Base-by-base conservation (phyloP, 495 filamentous ascomycete genomes). In the Baudoinia panamericana region DNA sequence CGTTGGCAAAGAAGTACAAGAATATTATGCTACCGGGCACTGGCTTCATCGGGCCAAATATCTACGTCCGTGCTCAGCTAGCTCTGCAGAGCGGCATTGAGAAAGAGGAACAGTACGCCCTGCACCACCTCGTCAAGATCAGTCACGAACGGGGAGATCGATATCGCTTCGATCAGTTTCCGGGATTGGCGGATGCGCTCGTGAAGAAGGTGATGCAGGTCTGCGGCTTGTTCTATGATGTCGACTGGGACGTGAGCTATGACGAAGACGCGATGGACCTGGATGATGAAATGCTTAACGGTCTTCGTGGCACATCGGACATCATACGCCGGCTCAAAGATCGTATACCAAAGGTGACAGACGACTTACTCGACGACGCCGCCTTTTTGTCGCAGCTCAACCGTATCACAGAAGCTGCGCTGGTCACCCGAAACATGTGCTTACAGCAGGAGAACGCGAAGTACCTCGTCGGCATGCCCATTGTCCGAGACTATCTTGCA, bases 71-170 rank as follows among this genome's bases (percentile, higher is more conserved):
- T 8, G 85, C 82, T 36, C 73, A 88, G 31, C 43, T 60, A 12
- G 76, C 86, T 0, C 67, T 99, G 30, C 82, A 80, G 38, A 92
- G 83, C 20, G 75, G 77, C 0, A 75, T 93, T 19, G 67, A 71
- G 11, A 73, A 75, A 17, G 90, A 99, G 54, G 78, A 93, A 45
- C 77, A 83, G 19, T 96, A 86, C 57, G 85, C 84, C 0, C 62
- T 96, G 13, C 84, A 85, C 42, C 88, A 95, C 55, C 64, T 99
- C 10, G 87, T 96, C 42, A 90, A 93, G 56, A 93, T 94, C 13
- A 94, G 87, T 0, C 85, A 82, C 41, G 87, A 95, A 57, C 71
- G 84, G 22, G 88, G 87, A 21, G 92, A 96, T 55, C 93, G 94
- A 54, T 94, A 92, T 60, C 81, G 82, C 46, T 94, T 94, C 43